phyloP scores from a whole-genome alignment of 768 basidiomycete species.

The Panaeolus cyanescens region DNA sequence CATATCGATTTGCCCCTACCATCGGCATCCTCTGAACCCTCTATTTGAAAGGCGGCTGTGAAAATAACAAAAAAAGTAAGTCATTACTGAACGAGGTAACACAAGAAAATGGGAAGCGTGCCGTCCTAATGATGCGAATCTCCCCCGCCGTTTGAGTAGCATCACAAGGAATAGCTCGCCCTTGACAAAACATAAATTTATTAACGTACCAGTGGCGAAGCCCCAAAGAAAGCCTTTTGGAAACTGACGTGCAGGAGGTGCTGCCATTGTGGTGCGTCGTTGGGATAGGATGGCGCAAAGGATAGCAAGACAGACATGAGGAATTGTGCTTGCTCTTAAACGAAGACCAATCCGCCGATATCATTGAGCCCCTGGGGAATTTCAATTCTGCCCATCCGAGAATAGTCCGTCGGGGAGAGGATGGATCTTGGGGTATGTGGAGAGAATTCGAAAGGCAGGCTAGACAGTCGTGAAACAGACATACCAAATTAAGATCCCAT shows the following conservation, averaged over 20 bases:
- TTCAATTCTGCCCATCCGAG: slow-evolving; percentile 41
- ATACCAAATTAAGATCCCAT: slow-evolving; percentile 21
- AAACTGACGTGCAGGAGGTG: slow-evolving; percentile 39
- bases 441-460: slow-evolving; percentile 22
- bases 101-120: background rate
- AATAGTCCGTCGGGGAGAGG: slow-evolving; percentile 44
- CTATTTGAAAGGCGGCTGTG: slow-evolving; percentile 71
- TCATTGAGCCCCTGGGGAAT: slow-evolving; percentile 41
- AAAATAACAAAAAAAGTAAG: slow-evolving; percentile 7
- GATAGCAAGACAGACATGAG: slow-evolving; percentile 28
- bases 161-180: background rate
- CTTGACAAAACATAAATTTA: background rate
- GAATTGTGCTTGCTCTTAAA: slow-evolving; percentile 37
- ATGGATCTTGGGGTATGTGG: slow-evolving; percentile 8
- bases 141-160: background rate
- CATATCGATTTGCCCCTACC: slow-evolving; percentile 73
- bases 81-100: slow-evolving; percentile 7
- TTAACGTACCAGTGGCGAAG: slow-evolving; percentile 62
- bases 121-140: slow-evolving; percentile 1
- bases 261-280: slow-evolving; percentile 28
- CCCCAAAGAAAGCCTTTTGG: slow-evolving; percentile 69
- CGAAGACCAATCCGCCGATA: slow-evolving; percentile 43
- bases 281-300: slow-evolving; percentile 25
- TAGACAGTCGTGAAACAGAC: slow-evolving; percentile 25
- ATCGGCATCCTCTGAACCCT: slow-evolving; percentile 61